A percentile compares a stretch with the other conserved stretches of the same genome.
phyloP scores from a whole-genome alignment of 2,329 filamentous ascomycete genomes.

The Verticillium tricorpus region DNA sequence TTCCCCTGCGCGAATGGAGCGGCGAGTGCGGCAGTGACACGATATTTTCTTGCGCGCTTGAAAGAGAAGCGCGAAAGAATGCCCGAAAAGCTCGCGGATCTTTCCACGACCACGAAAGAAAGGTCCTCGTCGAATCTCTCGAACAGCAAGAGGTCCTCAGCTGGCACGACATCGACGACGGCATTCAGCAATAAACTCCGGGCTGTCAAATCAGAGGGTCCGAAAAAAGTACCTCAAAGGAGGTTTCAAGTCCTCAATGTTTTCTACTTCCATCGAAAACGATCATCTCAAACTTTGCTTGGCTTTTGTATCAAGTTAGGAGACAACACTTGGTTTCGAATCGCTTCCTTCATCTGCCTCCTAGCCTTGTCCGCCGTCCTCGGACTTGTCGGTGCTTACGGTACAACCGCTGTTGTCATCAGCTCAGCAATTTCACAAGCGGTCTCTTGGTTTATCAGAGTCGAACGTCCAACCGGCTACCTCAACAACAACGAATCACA shows the following conservation, averaged over 20 bases:
- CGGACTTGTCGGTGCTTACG: constrained; percentile 7
- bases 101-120: not conserved
- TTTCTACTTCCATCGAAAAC: not conserved
- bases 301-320: not conserved
- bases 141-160: not conserved
- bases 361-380: not conserved
- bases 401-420: constrained; percentile 14
- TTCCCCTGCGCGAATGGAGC: constrained; percentile 22
- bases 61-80: not conserved
- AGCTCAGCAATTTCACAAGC: constrained; percentile 15
- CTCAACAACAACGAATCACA: constrained; percentile 19
- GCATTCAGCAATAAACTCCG: not conserved
- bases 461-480: constrained; percentile 15
- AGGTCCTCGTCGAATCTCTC: not conserved
- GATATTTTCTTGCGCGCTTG: not conserved
- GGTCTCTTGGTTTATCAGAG: constrained; percentile 6
- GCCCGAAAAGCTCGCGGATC: not conserved
- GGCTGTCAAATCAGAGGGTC: not conserved
- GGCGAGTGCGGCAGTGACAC: constrained; percentile 1
- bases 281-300: not conserved
- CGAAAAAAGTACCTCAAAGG: not conserved
- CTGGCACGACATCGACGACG: not conserved
- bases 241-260: not conserved
- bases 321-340: not conserved
- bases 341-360: not conserved